Conservation (phyloP, 441 rosid species). For the Erodium chrysanthum region DNA sequence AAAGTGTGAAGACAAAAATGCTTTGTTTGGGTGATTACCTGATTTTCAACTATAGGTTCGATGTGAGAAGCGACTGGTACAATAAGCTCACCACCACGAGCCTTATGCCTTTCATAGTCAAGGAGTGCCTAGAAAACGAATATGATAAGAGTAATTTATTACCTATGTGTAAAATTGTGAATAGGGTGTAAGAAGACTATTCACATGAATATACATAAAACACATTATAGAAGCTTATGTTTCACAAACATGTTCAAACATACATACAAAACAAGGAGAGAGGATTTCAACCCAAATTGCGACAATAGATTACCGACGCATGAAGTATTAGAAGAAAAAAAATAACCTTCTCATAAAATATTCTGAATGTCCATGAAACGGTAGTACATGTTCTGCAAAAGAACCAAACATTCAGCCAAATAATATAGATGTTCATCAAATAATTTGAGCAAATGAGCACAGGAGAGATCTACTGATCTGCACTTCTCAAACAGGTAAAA, state of each 20-base stretch:
- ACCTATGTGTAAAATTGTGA: not conserved
- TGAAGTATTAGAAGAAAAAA: conserved; percentile 5
- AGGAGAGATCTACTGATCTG: not conserved
- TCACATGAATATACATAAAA: not conserved
- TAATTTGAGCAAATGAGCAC: conserved; percentile 2
- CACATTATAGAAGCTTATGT: not conserved
- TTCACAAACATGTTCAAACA: not conserved
- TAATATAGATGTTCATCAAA: not conserved
- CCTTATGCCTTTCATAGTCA: conserved; percentile 8
- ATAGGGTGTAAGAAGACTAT: not conserved
- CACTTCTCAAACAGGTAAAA: not conserved
- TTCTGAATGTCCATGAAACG: conserved; percentile 72
- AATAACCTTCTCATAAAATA: conserved; percentile 63
- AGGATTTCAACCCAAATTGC: not conserved
- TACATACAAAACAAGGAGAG: not conserved
- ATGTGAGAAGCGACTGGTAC: not conserved
- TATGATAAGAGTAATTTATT: not conserved
- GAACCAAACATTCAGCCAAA: conserved; percentile 14
- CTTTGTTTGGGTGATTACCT: not conserved
- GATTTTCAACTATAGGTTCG: conserved; percentile 7
- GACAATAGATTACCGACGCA: not conserved
- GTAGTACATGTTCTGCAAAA: conserved; percentile 64
- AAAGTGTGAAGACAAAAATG: not conserved
- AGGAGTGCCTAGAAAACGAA: conserved; percentile 1
- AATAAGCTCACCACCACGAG: conserved; percentile 9